A percentile compares a stretch with the other conserved stretches of the same genome.
Conservation (phyloP, 805 yeast species). For the Saturnispora gosingensis region DNA sequence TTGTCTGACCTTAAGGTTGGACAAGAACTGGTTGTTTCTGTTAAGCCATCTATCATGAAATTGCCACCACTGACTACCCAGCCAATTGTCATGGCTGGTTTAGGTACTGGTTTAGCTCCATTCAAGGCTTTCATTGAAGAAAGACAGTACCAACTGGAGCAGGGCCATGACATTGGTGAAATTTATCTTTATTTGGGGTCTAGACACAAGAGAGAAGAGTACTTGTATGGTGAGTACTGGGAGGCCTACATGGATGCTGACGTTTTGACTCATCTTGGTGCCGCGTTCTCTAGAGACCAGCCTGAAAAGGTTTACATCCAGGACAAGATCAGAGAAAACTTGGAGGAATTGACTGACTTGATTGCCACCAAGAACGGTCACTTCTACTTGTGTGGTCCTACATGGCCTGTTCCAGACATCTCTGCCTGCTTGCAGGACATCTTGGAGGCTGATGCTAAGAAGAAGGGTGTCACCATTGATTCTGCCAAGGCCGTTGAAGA, state of each 20-base stretch:
- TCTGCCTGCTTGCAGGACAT: slow-evolving; percentile 84
- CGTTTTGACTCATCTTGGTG: slow-evolving; percentile 86
- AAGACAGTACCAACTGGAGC: slow-evolving; percentile 84
- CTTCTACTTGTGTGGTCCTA: slow-evolving; percentile 96
- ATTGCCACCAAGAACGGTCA: slow-evolving; percentile 73
- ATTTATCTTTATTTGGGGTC: slow-evolving; percentile 85
- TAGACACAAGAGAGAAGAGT: slow-evolving; percentile 91
- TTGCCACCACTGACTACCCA: slow-evolving; percentile 79
- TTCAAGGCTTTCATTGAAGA: slow-evolving; percentile 97
- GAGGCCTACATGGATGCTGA: slow-evolving; percentile 94
- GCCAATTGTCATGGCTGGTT: slow-evolving; percentile 93
- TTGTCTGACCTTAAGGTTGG: slow-evolving; percentile 73
- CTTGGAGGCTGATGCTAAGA: slow-evolving; percentile 58
- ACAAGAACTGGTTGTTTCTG: slow-evolving; percentile 82
- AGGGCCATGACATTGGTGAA: slow-evolving; percentile 84
- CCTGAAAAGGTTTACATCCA: slow-evolving; percentile 91
- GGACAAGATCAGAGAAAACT: slow-evolving; percentile 76
- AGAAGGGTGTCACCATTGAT: slow-evolving; percentile 59
- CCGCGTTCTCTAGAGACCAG: slow-evolving; percentile 97
- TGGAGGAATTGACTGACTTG: slow-evolving; percentile 67
- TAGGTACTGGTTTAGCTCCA: slow-evolving; percentile 97
- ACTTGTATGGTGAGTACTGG: slow-evolving; percentile 93
- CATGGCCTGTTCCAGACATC: slow-evolving; percentile 98
- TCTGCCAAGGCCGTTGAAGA: slow-evolving; percentile 79
- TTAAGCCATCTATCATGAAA: slow-evolving; percentile 96